Conservation (phyloP, 495 filamentous ascomycete species). For the Xylaria sp. region DNA sequence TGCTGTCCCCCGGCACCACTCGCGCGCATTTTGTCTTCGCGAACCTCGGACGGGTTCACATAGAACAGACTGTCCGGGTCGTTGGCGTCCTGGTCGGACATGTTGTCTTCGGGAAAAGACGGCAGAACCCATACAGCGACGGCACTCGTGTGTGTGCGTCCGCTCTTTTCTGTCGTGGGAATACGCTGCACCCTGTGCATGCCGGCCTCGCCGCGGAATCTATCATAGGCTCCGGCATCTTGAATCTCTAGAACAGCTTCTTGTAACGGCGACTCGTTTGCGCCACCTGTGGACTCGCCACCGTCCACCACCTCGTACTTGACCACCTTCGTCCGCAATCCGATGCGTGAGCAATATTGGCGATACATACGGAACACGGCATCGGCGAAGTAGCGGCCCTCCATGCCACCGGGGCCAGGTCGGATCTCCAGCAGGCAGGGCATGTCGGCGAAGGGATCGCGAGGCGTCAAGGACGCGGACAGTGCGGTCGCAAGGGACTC, state of each 20-base stretch:
- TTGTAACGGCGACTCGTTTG: constrained; percentile 66
- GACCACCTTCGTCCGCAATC: constrained; percentile 54
- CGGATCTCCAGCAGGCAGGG: constrained; percentile 91
- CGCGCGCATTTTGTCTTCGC: constrained; percentile 88
- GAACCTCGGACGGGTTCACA: constrained; percentile 84
- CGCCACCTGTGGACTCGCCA: constrained; percentile 64
- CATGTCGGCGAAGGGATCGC: constrained; percentile 91
- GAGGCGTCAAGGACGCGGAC: constrained; percentile 78
- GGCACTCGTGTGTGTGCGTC: constrained; percentile 91
- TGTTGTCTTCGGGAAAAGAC: constrained; percentile 69
- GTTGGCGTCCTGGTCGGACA: constrained; percentile 67
- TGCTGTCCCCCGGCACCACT: constrained; percentile 94
- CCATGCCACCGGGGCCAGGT: constrained; percentile 91
- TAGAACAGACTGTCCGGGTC: constrained; percentile 92
- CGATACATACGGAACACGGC: constrained; percentile 91
- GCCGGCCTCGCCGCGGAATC: constrained; percentile 84
- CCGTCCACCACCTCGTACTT: constrained; percentile 62
- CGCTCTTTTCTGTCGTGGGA: constrained; percentile 86
- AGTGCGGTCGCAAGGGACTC: constrained; percentile 66
- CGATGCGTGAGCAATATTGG: constrained; percentile 69
- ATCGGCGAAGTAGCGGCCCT: constrained; percentile 87
- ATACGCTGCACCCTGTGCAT: constrained; percentile 95
- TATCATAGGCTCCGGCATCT: constrained; percentile 75
- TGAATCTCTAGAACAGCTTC: constrained; percentile 92
- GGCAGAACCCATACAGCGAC: constrained; percentile 91